These are phyloP conservation scores for Cryphonectria nitschkei DNA, from an alignment of 2,329 filamentous ascomycete genomes.

Conservation along the genomic window DNA sequence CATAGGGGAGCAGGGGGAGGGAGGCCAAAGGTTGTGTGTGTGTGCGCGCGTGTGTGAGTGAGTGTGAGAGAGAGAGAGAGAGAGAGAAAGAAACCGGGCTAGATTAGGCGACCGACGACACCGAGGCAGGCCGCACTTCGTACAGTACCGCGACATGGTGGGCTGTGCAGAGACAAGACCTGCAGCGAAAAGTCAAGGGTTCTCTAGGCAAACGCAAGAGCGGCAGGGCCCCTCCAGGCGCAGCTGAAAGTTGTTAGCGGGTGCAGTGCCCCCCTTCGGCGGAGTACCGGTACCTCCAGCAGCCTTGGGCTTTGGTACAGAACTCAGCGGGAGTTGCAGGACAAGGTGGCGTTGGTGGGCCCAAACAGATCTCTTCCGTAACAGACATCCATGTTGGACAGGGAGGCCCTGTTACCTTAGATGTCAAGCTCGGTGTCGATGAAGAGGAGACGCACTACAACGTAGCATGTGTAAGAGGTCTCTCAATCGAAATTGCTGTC, in stretches of 20 bases:
- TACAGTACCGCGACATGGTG: slow-evolving; percentile 26
- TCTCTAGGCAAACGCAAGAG: slow-evolving; percentile 36
- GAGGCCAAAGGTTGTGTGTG: neutral
- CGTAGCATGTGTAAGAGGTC: neutral
- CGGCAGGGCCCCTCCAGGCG: slow-evolving; percentile 33
- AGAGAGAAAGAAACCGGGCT: neutral
- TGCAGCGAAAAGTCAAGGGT: slow-evolving; percentile 39
- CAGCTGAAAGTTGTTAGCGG: slow-evolving; percentile 40
- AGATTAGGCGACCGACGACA: slow-evolving; percentile 16
- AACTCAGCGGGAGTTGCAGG: slow-evolving; percentile 14
- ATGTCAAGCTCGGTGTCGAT: slow-evolving; percentile 20
- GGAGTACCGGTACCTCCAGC: slow-evolving; percentile 25
- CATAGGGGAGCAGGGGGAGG: neutral
- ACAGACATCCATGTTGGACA: slow-evolving; percentile 23
- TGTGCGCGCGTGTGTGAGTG: no score
- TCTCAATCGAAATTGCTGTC: neutral
- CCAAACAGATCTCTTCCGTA: slow-evolving; percentile 23
- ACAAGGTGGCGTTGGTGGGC: slow-evolving; percentile 14
- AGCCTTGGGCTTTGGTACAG: slow-evolving; percentile 6
- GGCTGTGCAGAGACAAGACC: slow-evolving; percentile 41
- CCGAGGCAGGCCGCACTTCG: slow-evolving; percentile 19
- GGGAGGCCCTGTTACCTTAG: slow-evolving; percentile 15
- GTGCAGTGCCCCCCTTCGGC: slow-evolving; percentile 35
- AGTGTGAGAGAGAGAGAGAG: neutral
- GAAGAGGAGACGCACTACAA: slow-evolving; percentile 19